Percentiles rank a stretch among this genome's conserved stretches.
phyloP scores from a whole-genome alignment of 2,329 filamentous ascomycete species.

The Pezicula neosporulosa region DNA sequence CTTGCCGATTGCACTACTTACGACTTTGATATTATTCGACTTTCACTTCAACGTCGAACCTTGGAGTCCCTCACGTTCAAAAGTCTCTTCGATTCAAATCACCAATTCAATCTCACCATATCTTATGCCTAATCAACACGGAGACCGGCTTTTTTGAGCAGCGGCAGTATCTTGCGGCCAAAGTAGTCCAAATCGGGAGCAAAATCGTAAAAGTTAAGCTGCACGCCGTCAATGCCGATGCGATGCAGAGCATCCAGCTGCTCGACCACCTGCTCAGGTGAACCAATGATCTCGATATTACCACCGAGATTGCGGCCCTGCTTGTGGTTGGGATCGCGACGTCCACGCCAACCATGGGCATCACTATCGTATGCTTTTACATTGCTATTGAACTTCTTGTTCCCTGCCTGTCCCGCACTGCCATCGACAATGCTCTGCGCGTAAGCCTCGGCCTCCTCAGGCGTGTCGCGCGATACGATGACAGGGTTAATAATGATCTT shows the following conservation, averaged over 20 bases:
- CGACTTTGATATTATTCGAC: background rate
- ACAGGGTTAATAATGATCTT: slow-evolving; percentile 20
- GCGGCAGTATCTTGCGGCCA: slow-evolving; percentile 16
- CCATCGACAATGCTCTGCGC: slow-evolving; percentile 13
- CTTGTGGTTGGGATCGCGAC: slow-evolving; percentile 14
- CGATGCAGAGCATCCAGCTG: slow-evolving; percentile 16
- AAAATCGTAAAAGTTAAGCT: slow-evolving; percentile 20
- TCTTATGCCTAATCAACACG: background rate
- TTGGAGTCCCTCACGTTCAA: background rate
- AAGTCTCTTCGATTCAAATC: background rate
- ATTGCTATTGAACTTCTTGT: slow-evolving; percentile 5
- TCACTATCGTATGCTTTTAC: slow-evolving; percentile 17
- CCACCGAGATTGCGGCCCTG: slow-evolving; percentile 13
- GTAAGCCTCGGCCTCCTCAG: slow-evolving; percentile 18
- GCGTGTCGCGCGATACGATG: slow-evolving; percentile 19
- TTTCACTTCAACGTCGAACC: background rate
- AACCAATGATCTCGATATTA: slow-evolving; percentile 21
- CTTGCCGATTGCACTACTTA: background rate
- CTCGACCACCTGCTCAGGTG: slow-evolving; percentile 18
- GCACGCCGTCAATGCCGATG: slow-evolving; percentile 20
- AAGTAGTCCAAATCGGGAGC: slow-evolving; percentile 17
- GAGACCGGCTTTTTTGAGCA: slow-evolving; percentile 13
- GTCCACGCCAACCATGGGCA: slow-evolving; percentile 20
- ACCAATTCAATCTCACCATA: background rate
- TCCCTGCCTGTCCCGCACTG: slow-evolving; percentile 2